Base-by-base conservation (phyloP, 176 grass and related monocot species). In the Avena eriantha region DNA sequence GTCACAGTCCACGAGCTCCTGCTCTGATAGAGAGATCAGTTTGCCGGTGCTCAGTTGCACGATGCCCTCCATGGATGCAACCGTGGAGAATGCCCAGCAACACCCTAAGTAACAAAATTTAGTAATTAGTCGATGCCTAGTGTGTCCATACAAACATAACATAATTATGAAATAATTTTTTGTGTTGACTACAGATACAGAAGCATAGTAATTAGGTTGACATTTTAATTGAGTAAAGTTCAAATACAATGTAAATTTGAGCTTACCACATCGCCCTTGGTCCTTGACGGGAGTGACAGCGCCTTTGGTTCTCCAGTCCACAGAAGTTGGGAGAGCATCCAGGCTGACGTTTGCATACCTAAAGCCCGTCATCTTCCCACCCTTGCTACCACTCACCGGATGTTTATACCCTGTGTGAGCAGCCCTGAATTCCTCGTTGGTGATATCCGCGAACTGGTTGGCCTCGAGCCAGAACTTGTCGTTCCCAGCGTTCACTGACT, bases 1-100 rank as follows among this genome's bases (percentile, higher is more conserved):
- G 4, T 93, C 72, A 34, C 92, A 93, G 64, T 93, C 92, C 65
- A 93, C 89, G 0, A 90, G 79, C 56, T 93, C 88, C 73, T 93
- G 92, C 64, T 93, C 92, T 2, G 88, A 90, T 7, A 93, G 78
- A 6, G 88, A 93, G 56, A 88, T 22, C 6, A 93, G 60, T 10
- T 82, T 90, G 21, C 91, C 88, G 0, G 91, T 93, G 84, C 75
- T 87, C 15, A 90, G 76, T 36, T 92, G 83, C 12, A 88, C 85
- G 14, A 92, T 89, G 43, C 87, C 90, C n/a, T 92, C 90, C 63
- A 86, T 89, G 24, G 91, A 76, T 4, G 76, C 87, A 45, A 87
- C 88, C 0, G 88, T 69, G 7, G 91, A 93, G 84, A 93, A 93
- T 1, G 88, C 88, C 88, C 88, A 87, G 41, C 88, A 93, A 24